Base-by-base conservation (phyloP, 2,329 filamentous ascomycete genomes). In the Blastomyces percursus region DNA sequence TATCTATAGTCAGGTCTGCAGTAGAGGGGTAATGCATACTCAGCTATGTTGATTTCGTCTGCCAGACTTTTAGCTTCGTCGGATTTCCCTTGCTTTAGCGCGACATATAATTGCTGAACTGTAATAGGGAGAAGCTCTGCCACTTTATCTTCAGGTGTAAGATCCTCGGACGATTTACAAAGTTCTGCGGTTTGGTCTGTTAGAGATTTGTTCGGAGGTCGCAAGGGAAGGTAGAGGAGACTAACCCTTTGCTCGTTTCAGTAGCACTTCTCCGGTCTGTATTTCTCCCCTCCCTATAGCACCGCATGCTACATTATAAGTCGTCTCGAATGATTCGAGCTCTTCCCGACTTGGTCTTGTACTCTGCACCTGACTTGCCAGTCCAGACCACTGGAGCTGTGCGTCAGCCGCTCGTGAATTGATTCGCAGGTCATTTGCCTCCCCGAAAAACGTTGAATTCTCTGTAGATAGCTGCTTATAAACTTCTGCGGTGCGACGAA, bases 221-320 rank as follows among this genome's bases (percentile, higher is more conserved):
- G 5, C 14, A 27, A 19, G 11, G 38, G 57, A 24, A 27, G 24
- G 24, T 5, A 32, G 27, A 30, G 24, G 54, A 44, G 40, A 66
- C 73, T 46, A 64, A 81, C 79, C 78, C 72, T 81, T 82, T 35
- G 85, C 82, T 63, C 84, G 77, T 72, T 80, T 84, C 63, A 87
- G 71, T 62, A 86, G 76, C 40, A 86, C 72, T 65, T 84, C 82
- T 27, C 78, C 83, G 68, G 86, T 81, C 2, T 74, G 78, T 56
- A 85, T 75, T 67, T 84, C 82, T 51, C 83, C 84, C 67, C 82
- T 79, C 48, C 83, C 84, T 69, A 87, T 84, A 69, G 82, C 83
- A 62, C 80, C 78, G 71, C 85, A 87, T 44, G 84, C 85, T 9
- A 83, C 82, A 72, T 87, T 87, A 73, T 84, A 87, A 2, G 83